Evolutionary conservation across 805 yeast species (phyloP), one percentile per base, ranked within the genome.

Genomic region (Barnettozyma sp.): DNA sequence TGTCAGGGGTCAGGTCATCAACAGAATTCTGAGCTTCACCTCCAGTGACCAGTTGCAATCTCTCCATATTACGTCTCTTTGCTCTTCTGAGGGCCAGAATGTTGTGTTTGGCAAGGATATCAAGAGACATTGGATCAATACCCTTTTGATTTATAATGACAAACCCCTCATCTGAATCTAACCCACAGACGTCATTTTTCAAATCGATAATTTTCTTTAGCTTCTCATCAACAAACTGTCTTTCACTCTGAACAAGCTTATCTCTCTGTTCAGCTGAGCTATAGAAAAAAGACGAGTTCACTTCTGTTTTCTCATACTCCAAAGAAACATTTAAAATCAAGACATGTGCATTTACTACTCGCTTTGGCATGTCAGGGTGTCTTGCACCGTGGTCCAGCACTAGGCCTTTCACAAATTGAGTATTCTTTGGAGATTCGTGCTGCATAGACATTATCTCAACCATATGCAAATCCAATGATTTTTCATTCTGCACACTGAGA

Each of bases 381-480:
- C 98, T 77, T 13, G 96, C 97, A 48, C 98, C 98, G 59, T 92
- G 98, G 59, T 92, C 98, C 46, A 92, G 70, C 24, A 92, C 98
- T 48, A 92, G 72, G 30, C 98, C 98, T 50, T 73, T 78, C 45
- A 92, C 69, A 41, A 92, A 76, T 52, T 71, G 70, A 14, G 97
- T 88, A 38, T 88, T 92, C 42, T 78, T 74, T 22, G 92, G 85
- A 25, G 81, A 72, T 48, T 85, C 83, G 55, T 83, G 90, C 72
- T 92, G 96, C 97, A 92, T 94, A 48, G 92, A 79, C 94, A 92
- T 92, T 55, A 92, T 83, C 65, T 92, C 98, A 49, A 92, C 80
- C 98, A 92, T 92, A 60, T 92, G 97, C 49, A 92, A 68, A 59
- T 92, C 98, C 39, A 90, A 66, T 20, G 58, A 56, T n/a, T 66